These are phyloP conservation scores for Spencermartinsiella ligniputridi DNA, from an alignment of 1,139 yeast genomes.

Conservation along the genomic window DNA sequence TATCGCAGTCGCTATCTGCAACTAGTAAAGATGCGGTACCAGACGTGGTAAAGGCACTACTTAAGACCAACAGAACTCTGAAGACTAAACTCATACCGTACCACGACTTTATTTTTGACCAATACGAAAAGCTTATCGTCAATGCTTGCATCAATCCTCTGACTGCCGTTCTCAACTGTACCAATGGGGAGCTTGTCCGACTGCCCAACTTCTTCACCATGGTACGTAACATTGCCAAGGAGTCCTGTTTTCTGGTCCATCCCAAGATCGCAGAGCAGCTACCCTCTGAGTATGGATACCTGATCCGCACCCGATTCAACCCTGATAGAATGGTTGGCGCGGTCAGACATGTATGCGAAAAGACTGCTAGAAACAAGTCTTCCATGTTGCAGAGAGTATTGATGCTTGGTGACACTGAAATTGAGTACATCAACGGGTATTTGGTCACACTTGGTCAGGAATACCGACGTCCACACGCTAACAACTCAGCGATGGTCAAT, in stretches of 20 bases:
- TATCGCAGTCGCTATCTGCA: not conserved
- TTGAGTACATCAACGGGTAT: slow-evolving; percentile 76
- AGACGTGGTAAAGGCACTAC: slow-evolving; percentile 3
- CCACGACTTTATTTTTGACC: slow-evolving; percentile 55
- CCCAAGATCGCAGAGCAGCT: slow-evolving; percentile 30
- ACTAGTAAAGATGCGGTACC: not conserved
- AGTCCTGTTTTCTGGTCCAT: slow-evolving; percentile 26
- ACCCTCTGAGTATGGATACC: slow-evolving; percentile 14
- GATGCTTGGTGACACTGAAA: slow-evolving; percentile 58
- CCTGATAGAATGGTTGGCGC: slow-evolving; percentile 43
- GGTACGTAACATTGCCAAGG: slow-evolving; percentile 25
- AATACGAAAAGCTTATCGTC: slow-evolving; percentile 69
- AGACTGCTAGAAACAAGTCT: slow-evolving; percentile 59
- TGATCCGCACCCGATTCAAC: slow-evolving; percentile 36
- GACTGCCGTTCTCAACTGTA: slow-evolving; percentile 62
- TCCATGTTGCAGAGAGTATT: slow-evolving; percentile 86
- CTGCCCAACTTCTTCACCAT: slow-evolving; percentile 13
- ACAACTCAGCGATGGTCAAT: slow-evolving; percentile 45
- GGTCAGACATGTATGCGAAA: slow-evolving; percentile 45
- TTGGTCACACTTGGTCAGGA: slow-evolving; percentile 50
- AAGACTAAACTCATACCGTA: slow-evolving; percentile 46
- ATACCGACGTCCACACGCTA: slow-evolving; percentile 31
- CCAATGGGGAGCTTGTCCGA: slow-evolving; percentile 61
- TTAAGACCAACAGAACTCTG: slow-evolving; percentile 26
- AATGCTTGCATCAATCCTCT: slow-evolving; percentile 75